These are phyloP conservation scores for Hypoxylon cercidicola DNA, from an alignment of 495 filamentous ascomycete genomes.

Conservation along the genomic window DNA sequence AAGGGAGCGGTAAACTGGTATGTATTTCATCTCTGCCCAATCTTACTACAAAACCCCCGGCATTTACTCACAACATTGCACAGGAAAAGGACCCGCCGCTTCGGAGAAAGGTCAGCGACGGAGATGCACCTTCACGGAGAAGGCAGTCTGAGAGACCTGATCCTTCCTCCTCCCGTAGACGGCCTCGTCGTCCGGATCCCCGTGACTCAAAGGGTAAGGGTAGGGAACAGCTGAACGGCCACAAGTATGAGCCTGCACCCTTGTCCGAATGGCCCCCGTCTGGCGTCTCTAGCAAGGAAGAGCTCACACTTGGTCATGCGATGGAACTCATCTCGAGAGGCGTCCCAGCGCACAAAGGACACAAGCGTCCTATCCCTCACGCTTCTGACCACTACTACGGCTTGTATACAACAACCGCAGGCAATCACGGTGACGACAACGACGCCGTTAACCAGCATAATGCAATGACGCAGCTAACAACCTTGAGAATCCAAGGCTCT, in stretches of 20 bases:
- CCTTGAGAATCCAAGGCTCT: constrained; percentile 52
- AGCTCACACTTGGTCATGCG: constrained; percentile 56
- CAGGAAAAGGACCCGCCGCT: constrained; percentile 43
- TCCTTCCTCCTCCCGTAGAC: constrained; percentile 45
- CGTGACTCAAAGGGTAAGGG: constrained; percentile 56
- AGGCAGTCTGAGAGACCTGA: constrained; percentile 31
- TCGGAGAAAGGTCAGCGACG: constrained; percentile 45
- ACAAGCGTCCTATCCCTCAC: constrained; percentile 58
- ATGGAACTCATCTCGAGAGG: constrained; percentile 60
- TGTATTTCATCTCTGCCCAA: constrained; percentile 16
- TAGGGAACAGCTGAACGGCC: constrained; percentile 47
- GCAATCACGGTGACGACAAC: constrained; percentile 56
- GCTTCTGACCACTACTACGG: constrained; percentile 61
- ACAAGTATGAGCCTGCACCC: constrained; percentile 49
- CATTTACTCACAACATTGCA: constrained; percentile 20
- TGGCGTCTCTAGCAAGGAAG: constrained; percentile 54
- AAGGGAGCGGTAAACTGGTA: constrained; percentile 47
- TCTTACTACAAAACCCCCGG: not conserved
- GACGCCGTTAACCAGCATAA: constrained; percentile 58
- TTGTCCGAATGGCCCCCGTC: constrained; percentile 60
- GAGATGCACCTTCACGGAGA: constrained; percentile 41
- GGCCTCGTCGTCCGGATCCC: constrained; percentile 53
- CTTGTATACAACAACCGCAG: constrained; percentile 59
- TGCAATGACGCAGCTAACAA: constrained; percentile 61
- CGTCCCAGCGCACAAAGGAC: constrained; percentile 58